Percentiles rank a stretch among this genome's conserved stretches.
Evolutionary conservation across 164 flowering plant genomes (phyloP).

Genomic region (Houttuynia cordata): DNA sequence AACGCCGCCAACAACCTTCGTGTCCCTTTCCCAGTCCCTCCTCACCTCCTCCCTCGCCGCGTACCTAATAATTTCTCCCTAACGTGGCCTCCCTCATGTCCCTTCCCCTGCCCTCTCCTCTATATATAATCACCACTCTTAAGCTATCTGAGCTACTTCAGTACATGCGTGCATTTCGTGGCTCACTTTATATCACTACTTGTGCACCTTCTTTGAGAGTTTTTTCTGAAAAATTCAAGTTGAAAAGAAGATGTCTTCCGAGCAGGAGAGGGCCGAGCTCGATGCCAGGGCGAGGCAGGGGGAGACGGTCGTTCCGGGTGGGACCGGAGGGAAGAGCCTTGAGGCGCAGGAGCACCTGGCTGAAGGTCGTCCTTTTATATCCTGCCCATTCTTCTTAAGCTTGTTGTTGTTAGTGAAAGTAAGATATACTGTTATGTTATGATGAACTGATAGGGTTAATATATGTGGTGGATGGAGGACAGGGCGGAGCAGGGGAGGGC

Average conservation of each 20-base stretch:
- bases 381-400: too few species aligned
- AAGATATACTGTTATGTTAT: too few species aligned
- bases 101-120: neutral
- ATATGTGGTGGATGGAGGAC: neutral
- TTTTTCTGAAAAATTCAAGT: neutral
- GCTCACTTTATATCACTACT: neutral
- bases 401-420: neutral
- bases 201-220: neutral
- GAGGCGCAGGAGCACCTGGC: conserved; percentile 81
- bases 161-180: too few species aligned
- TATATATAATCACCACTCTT: neutral
- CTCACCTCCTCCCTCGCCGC: conserved; percentile 1
- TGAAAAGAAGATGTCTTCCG: neutral
- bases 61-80: neutral
- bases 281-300: conserved; percentile 65
- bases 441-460: neutral
- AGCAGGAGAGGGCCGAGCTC: conserved; percentile 19
- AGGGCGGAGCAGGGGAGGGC: conserved; percentile 71
- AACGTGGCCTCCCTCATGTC: neutral
- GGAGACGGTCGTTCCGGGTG: conserved; percentile 72
- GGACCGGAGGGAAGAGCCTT: conserved; percentile 74
- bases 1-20: neutral
- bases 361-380: conserved; percentile 35
- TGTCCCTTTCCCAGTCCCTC: neutral
- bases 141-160: neutral